Base-by-base conservation (phyloP, 768 basidiomycete species). In the Lyophyllum shimeji region DNA sequence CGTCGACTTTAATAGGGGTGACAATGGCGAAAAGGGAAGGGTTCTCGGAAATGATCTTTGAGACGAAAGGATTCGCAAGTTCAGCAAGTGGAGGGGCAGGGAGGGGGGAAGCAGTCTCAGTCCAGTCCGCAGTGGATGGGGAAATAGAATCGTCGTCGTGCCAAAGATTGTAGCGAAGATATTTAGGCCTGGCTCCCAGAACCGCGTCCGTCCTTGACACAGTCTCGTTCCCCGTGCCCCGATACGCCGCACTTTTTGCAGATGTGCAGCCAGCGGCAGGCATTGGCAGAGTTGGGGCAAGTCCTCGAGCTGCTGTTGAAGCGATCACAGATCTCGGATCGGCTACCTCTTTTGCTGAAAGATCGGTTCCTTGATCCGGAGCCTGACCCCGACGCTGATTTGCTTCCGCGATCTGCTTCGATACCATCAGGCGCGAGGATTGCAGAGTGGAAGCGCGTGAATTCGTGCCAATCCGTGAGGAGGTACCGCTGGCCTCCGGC, bases 1-100 rank as follows among this genome's bases (percentile, higher is more conserved):
- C 7, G 8, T 55, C 39, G 29, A 56, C 54, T n/a, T 57, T 55
- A 20, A 63, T 53, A 7, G 75, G 76, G 0, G 71, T 74, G 0
- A 70, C 57, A 2, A 81, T 65, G 1, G 65, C 43, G 61, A 82
- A 78, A 0, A 80, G 42, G 11, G n/a, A 1, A 4, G 60, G 1
- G 71, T 29, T 0, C 68, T 54, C 18, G 0, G 8, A 0, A 2
- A 78, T 68, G 0, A 74, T 78, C 0, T 48, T 6, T 0, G 53
- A 7, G 0, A 63, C 65, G 0, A 48, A 27, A 0, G 43, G 24
- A 33, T 76, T 67, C 3, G 44, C 15, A 0, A 64, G 46, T 18
- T 57, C 64, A 0, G 42, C 20, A 0, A 12, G 1, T 1, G 69
- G 63, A 1, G 66, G 63, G 0, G 55, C 50, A 0, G 65, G 61